Evolutionary conservation across 495 filamentous ascomycete species (phyloP).

Genomic region (Penicillium parvum): DNA sequence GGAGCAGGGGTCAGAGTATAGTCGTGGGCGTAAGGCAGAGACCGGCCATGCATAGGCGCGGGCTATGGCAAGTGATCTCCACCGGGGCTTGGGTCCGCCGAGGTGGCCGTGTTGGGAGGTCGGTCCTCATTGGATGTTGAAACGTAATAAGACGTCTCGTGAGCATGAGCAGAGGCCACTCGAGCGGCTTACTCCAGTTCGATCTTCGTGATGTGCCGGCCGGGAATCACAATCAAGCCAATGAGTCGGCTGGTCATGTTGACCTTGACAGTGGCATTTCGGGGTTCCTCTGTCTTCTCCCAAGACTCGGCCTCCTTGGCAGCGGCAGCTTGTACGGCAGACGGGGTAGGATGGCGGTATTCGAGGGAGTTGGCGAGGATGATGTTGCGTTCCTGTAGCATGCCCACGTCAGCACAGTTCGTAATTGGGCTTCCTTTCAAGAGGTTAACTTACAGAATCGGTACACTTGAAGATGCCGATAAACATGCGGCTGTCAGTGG

Average conservation of each 20-base stretch:
- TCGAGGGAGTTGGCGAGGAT: constrained; percentile 83
- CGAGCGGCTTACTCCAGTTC: constrained; percentile 67
- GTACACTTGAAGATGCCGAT: constrained; percentile 89
- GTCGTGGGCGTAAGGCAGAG: constrained; percentile 2
- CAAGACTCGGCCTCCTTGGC: constrained; percentile 20
- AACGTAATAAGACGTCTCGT: constrained; percentile 21
- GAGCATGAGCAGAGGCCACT: constrained; percentile 16
- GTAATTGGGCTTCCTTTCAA: background rate
- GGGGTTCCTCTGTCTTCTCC: constrained; percentile 23
- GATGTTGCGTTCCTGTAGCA: constrained; percentile 67
- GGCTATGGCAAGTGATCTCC: background rate
- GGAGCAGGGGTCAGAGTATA: constrained; percentile 7
- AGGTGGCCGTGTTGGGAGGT: constrained; percentile 3
- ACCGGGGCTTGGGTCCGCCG: constrained; percentile 1
- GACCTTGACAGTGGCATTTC: constrained; percentile 44
- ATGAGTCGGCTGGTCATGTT: constrained; percentile 82
- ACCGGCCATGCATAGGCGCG: background rate
- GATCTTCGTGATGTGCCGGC: constrained; percentile 78
- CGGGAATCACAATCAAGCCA: constrained; percentile 86
- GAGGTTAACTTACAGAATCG: constrained; percentile 61
- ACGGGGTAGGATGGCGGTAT: constrained; percentile 67
- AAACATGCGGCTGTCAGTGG: constrained; percentile 83
- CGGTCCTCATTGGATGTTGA: constrained; percentile 8
- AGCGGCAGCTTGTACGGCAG: constrained; percentile 44
- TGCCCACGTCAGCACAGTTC: background rate